phyloP scores from a whole-genome alignment of 345 rosid species.

The Linum usitatissimum region DNA sequence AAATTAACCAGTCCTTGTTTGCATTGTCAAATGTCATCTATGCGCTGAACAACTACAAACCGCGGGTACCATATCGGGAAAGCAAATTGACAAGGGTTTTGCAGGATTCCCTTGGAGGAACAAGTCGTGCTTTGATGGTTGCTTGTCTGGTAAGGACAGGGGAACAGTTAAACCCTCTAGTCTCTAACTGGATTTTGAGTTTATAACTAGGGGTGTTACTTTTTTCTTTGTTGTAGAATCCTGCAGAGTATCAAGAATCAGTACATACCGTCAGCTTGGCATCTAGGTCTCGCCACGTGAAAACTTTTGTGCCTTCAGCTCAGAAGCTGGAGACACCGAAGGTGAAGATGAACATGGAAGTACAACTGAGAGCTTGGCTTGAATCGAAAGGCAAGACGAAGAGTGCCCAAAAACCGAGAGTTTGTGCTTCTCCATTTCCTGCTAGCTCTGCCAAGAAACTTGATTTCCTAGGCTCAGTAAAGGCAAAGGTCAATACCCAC shows the following conservation, averaged over 20 bases:
- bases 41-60: constrained; percentile 66
- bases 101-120: constrained; percentile 95
- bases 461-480: constrained; percentile 26
- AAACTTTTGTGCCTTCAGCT: constrained; percentile 40
- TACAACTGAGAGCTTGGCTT: constrained; percentile 71
- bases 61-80: constrained; percentile 76
- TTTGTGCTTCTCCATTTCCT: constrained; percentile 35
- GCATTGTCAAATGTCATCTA: constrained; percentile 79
- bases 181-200: neutral
- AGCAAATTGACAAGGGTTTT: constrained; percentile 86
- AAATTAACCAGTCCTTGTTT: constrained; percentile 81
- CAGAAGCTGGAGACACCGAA: constrained; percentile 52
- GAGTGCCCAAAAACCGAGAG: constrained; percentile 36
- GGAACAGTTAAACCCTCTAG: neutral
- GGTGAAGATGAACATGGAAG: constrained; percentile 66
- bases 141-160: constrained; percentile 64
- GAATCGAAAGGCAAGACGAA: constrained; percentile 84
- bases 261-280: constrained; percentile 81
- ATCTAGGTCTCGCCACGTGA: constrained; percentile 76
- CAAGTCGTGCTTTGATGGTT: constrained; percentile 72
- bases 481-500: constrained; percentile 29
- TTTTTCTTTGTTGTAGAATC: constrained; percentile 38
- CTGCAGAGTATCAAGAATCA: constrained; percentile 92
- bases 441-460: constrained; percentile 36
- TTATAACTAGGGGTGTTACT: neutral